Evolutionary conservation across 2,329 filamentous ascomycete genomes (phyloP), one percentile per base, ranked within the genome.

Genomic region (Cordyceps cicadae): DNA sequence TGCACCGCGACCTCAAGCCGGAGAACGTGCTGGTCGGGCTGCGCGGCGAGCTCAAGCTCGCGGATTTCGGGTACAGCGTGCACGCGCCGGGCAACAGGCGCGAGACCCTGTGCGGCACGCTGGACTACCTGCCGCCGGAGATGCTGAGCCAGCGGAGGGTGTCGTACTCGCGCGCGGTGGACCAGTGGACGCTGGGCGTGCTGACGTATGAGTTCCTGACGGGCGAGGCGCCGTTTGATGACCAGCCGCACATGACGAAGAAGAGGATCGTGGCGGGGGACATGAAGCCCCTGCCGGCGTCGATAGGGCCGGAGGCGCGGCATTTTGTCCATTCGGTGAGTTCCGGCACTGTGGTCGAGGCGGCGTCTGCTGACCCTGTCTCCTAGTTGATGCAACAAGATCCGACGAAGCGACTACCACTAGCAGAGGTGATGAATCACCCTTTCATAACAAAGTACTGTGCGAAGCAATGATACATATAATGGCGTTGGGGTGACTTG

Each of bases 1-100:
- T 94, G 78, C 90, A 95, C 73, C 83, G 90, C 63, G 90, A 95
- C 69, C 95, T 95, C 77, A 95, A 73, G 68, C 70, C 71, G 3
- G 70, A 71, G 62, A 73, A 74, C 45, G 71, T 74, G 21, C 64
- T 74, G 6, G 66, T 74, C 0, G 69, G 69, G 0, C 37, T 68
- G 7, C 60, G 67, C 19, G 68, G 69, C 29, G 69, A 70, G 63
- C 37, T 70, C 3, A 71, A 71, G 63, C 56, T 71, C 2, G 58
- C 68, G 0, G 69, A 70, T 29, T 71, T 71, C 57, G 68, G 68
- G 3, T 71, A 62, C 58, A 70, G 69, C 39, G 68, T 71, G 8
- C 67, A 71, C 54, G 56, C 67, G 11, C 69, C 68, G 0, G 63
- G 64, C 11, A 63, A 63, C 43, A 60, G 68, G 0, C 29, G 68